Evolutionary conservation across 2,329 filamentous ascomycete species (phyloP).

Genomic region (Dothistroma pini): DNA sequence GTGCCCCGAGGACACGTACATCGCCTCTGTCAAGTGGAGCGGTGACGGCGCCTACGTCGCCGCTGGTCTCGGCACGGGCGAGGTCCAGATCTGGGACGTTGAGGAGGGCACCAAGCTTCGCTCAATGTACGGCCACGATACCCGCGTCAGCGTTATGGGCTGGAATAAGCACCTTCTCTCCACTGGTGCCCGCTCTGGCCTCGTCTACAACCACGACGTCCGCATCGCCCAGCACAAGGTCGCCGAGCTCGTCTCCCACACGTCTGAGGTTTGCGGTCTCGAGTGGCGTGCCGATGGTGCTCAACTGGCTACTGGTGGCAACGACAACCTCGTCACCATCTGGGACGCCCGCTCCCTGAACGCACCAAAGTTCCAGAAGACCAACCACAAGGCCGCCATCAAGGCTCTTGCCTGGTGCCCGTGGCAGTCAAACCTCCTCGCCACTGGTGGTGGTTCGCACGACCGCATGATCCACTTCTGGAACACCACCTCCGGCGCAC

Average conservation of each 20-base stretch:
- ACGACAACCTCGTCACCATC: slow-evolving; percentile 98
- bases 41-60: slow-evolving; percentile 94
- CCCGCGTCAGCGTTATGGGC: slow-evolving; percentile 94
- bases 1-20: slow-evolving; percentile 83
- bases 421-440: slow-evolving; percentile 96
- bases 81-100: slow-evolving; percentile 99
- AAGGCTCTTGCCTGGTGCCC: slow-evolving; percentile 99
- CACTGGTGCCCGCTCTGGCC: slow-evolving; percentile 87
- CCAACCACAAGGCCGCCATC: slow-evolving; percentile 97
- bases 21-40: slow-evolving; percentile 99
- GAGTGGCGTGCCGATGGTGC: slow-evolving; percentile 97
- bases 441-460: slow-evolving; percentile 92
- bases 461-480: slow-evolving; percentile 99
- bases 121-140: slow-evolving; percentile 98
- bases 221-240: slow-evolving; percentile 97
- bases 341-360: slow-evolving; percentile 94
- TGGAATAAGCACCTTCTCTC: slow-evolving; percentile 99
- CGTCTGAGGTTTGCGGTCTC: slow-evolving; percentile 94
- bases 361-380: slow-evolving; percentile 98
- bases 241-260: slow-evolving; percentile 94
- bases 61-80: slow-evolving; percentile 88
- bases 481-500: slow-evolving; percentile 96
- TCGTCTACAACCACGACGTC: slow-evolving; percentile 98
- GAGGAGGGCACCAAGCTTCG: slow-evolving; percentile 92
- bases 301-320: slow-evolving; percentile 94